A percentile compares a stretch with the other conserved stretches of the same genome.
These are phyloP conservation scores for Oryza nivara DNA, from an alignment of 176 grass and related monocot species.

Conservation along the genomic window DNA sequence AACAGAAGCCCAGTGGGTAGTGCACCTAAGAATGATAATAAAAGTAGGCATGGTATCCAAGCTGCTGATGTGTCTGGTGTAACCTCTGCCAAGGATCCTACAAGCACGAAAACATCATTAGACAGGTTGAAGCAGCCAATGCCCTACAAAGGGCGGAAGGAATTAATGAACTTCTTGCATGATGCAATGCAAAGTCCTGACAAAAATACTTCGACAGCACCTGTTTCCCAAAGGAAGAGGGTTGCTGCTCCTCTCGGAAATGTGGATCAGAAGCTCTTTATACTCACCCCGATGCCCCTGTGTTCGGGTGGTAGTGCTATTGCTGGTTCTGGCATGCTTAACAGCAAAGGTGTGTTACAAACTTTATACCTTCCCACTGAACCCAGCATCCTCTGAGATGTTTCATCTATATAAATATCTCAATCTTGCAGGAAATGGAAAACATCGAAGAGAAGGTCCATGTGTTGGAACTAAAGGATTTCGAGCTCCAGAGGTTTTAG, in stretches of 20 bases:
- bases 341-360: conserved; percentile 62
- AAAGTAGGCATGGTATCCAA: conserved; percentile 60
- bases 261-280: conserved; percentile 52
- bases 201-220: conserved; percentile 48
- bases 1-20: conserved; percentile 38
- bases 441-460: conserved; percentile 87
- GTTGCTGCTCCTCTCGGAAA: conserved; percentile 66
- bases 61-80: conserved; percentile 76
- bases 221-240: conserved; percentile 86
- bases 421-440: conserved; percentile 62
- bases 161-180: conserved; percentile 70
- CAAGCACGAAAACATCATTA: conserved; percentile 71
- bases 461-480: conserved; percentile 99
- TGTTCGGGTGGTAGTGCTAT: conserved; percentile 61
- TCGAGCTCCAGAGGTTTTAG: conserved; percentile 91
- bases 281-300: conserved; percentile 91
- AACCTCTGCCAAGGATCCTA: conserved; percentile 88
- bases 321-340: conserved; percentile 69
- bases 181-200: conserved; percentile 61
- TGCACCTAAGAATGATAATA: conserved; percentile 51
- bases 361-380: conserved; percentile 1
- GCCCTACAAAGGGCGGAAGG: conserved; percentile 79
- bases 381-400: not conserved
- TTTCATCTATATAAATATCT: conserved; percentile 29
- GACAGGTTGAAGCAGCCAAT: conserved; percentile 89